A percentile compares a stretch with the other conserved stretches of the same genome.
phyloP scores from a whole-genome alignment of 1,139 yeast genomes.

The Martiniozyma asiatica region DNA sequence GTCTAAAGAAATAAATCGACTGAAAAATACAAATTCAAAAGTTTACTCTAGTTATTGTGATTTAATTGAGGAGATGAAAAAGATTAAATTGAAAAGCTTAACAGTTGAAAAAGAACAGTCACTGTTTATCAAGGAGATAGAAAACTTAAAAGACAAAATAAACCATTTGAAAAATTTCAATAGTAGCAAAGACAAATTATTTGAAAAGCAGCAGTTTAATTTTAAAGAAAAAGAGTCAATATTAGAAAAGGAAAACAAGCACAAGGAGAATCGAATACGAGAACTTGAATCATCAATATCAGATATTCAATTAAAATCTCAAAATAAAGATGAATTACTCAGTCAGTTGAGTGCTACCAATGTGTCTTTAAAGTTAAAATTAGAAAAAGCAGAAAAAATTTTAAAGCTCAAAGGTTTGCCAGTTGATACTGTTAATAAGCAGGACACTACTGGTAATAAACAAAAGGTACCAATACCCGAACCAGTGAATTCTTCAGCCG shows the following conservation, averaged over 20 bases:
- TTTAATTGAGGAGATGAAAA: slow-evolving; percentile 9
- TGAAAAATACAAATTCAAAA: slow-evolving; percentile 13
- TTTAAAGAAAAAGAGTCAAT: neutral
- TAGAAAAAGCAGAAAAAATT: slow-evolving; percentile 10
- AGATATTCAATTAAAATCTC: neutral
- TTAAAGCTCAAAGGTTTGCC: no score
- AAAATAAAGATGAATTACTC: slow-evolving; percentile 9
- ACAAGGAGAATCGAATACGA: slow-evolving; percentile 2
- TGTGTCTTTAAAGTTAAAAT: slow-evolving; percentile 11
- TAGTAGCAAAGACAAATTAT: no score
- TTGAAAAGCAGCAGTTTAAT: no score
- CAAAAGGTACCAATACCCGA: no score
- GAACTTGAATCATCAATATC: slow-evolving; percentile 4
- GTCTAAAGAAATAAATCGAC: slow-evolving; percentile 8
- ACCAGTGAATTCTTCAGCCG: no score
- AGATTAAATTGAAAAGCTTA: slow-evolving; percentile 1
- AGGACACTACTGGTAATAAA: no score
- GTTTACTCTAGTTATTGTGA: slow-evolving; percentile 10
- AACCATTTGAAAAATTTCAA: slow-evolving; percentile 1
- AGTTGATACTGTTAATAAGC: no score
- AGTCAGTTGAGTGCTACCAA: slow-evolving; percentile 10
- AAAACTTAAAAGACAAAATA: neutral
- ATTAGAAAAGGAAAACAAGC: slow-evolving; percentile 3
- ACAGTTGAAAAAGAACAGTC: neutral
- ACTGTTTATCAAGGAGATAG: slow-evolving; percentile 1